Evolutionary conservation across 805 yeast species (phyloP), one percentile per base, ranked within the genome.

Genomic region (Yarrowia yakushimensis): DNA sequence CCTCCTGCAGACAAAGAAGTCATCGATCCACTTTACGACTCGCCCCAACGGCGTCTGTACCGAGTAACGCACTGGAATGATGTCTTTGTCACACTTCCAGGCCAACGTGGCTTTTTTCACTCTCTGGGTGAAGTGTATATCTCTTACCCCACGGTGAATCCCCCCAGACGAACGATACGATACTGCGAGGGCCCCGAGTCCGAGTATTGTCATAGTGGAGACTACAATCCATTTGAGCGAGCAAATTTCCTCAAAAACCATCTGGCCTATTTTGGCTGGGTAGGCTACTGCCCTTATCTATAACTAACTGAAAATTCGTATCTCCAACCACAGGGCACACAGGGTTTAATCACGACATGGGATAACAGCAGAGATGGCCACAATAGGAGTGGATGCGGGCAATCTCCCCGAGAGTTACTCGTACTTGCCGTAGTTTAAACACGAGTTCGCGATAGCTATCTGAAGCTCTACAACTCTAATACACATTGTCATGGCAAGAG

Each of bases 271-370:
- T 52, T 52, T 25, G 43, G 42, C 12, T 52, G 59, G 59, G 18
- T 52, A 12, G 59, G 59, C 9, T 52, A 52, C 15, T 52, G 59
- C 15, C 59, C 59, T 52, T 52, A 52, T 52, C 59, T 48, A 4
- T 48, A 48, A 22, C 4, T 1, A 4, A 18, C 42, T 37, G 42
- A 18, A 20, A 34, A 34, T n/a, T 34, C 37, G 7, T 11, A 30
- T 10, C 37, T 8, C 12, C 20, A 2, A 9, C 4, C 12, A 9
- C 42, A 6, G 43, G 25, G 3, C 18, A 6, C 12, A 9, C 42
- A 6, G 43, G 25, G 27, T 41, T 41, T 41, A 23, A 41, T 41
- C 23, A 15, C 45, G 25, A 28, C 30, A 22, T 23, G 27, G 42
- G 42, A 22, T 13, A 20, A n/a, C 43, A 10, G 17, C 25, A 39